Evolutionary conservation across 768 basidiomycete genomes (phyloP), one percentile per base, ranked within the genome.

Genomic region (Boletellus ananas): DNA sequence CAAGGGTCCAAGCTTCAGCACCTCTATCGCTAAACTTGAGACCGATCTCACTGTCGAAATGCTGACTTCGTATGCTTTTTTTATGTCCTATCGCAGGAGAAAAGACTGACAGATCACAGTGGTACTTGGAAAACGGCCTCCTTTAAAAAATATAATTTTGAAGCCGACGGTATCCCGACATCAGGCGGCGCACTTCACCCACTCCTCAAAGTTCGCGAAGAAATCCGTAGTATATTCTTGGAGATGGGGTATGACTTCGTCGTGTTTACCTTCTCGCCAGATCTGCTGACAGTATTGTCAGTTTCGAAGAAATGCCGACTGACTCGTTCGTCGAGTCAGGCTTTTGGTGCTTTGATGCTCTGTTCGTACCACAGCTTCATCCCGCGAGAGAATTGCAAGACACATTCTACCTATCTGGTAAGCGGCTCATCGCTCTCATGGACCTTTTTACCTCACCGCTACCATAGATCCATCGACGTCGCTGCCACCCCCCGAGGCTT

Each of bases 101-200:
- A 10, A 33, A 21, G 6, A 25, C 52, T 55, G 49, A 57, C 45
- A 25, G 20, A 34, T 14, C 17, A 6, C 60, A 98, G 95, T 34
- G 96, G 94, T 7, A 74, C 90, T 16, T 98, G 96, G 96, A 94
- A 96, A 70, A 85, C 83, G 0, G 80, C 95, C 1, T 79, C 78
- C 9, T 99, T 90, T 80, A 99, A 99, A 68, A 94, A 94, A 68
- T 99, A 98, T 73, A 99, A 99, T 72, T 98, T 98, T 60, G 94
- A 95, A 58, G 94, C 96, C 0, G 94, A 94, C 55, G 96, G 96
- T 45, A 81, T 85, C 25, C 90, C 87, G 9, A 85, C 94, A 3
- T 80, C 81, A 34, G 93, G 94, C 27, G 96, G 96, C 35, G 93
- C 94, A 13, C 75, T 98, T 27, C 96, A 98, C 69, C 96, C 96